Evolutionary conservation across 495 filamentous ascomycete genomes (phyloP), one percentile per base, ranked within the genome.

Genomic region (Astrothelium macrocarpum): DNA sequence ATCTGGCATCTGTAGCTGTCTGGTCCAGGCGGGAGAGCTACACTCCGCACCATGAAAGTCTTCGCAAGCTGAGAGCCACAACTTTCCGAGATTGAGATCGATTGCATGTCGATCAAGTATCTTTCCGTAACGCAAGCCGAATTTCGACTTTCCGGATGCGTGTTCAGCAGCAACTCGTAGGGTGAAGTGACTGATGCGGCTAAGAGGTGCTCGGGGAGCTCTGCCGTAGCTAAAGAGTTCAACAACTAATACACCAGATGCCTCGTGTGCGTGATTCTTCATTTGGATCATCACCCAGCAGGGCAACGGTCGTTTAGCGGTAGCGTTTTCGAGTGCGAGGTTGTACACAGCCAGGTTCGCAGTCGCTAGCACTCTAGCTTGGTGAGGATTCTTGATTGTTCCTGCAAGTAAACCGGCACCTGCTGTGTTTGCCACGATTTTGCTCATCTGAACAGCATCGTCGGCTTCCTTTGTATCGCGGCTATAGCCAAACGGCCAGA

Each of bases 11-110:
- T 62, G 14, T 36, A 62, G 16, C 2, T 39, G 36, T 36, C 43
- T 2, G 25, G 36, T 26, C 60, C 60, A 62, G 1, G 32, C 36
- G 25, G 43, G 60, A 26, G 43, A 39, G 32, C 60, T 62, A 36
- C 60, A 62, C 12, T 43, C 12, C 2, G 23, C 28, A 43, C 60
- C 42, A 43, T 62, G 36, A 20, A n/a, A 18, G n/a, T 9, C 31
- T 25, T 62, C 60, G 18, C 60, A 62, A 23, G 23, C 42, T 11
- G 7, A 18, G 5, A 62, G 42, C 32, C 60, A 62, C 60, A 62
- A 26, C 60, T 29, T 45, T 5, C 23, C 36, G 5, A 62, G 1
- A 23, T 23, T 20, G 2, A 49, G 20, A 20, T 62, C 60, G 36
- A 62, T 49, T 36, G 25, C 31, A 7, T 43, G 60, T 12, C 14